Percentiles rank a stretch among this genome's conserved stretches.
phyloP scores from a whole-genome alignment of 352 stramenopile species.

The Blastocystis sp. region DNA sequence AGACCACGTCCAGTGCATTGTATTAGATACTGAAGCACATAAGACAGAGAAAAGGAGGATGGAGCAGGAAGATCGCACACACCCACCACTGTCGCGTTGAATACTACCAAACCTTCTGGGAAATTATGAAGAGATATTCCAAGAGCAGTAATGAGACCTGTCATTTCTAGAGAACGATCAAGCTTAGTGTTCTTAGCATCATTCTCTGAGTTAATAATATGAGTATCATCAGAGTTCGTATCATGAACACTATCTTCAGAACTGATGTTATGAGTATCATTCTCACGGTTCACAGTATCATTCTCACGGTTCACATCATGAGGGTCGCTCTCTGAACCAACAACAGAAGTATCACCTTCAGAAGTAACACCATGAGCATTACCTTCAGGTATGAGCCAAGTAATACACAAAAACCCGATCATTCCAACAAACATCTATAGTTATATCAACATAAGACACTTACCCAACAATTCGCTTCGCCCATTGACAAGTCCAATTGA shows the following conservation, averaged over 20 bases:
- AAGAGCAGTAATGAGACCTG: slow-evolving; percentile 26
- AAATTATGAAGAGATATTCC: slow-evolving; percentile 62
- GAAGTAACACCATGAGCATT: background rate
- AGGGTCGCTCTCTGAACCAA: no score
- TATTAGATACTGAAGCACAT: slow-evolving; percentile 14
- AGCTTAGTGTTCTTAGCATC: no score
- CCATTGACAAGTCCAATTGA: slow-evolving; percentile 41
- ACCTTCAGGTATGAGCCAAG: slow-evolving; percentile 25
- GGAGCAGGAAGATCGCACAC: slow-evolving; percentile 15
- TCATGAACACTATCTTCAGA: background rate
- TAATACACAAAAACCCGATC: slow-evolving; percentile 11
- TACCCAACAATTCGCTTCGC: slow-evolving; percentile 36
- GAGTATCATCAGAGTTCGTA: background rate
- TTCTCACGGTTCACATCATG: no score
- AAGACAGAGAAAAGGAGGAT: background rate
- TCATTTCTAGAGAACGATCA: background rate
- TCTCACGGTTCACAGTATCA: background rate
- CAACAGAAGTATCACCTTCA: no score
- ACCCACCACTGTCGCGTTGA: slow-evolving; percentile 58
- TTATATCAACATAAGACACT: background rate
- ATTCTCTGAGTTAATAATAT: background rate
- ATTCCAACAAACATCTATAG: slow-evolving; percentile 64
- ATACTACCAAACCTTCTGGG: slow-evolving; percentile 60
- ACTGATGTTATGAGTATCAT: background rate
- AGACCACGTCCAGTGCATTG: slow-evolving; percentile 55